Percentiles rank a stretch among this genome's conserved stretches.
Conservation (phyloP, 306 rosid genomes). For the Begonia loranthoides region DNA sequence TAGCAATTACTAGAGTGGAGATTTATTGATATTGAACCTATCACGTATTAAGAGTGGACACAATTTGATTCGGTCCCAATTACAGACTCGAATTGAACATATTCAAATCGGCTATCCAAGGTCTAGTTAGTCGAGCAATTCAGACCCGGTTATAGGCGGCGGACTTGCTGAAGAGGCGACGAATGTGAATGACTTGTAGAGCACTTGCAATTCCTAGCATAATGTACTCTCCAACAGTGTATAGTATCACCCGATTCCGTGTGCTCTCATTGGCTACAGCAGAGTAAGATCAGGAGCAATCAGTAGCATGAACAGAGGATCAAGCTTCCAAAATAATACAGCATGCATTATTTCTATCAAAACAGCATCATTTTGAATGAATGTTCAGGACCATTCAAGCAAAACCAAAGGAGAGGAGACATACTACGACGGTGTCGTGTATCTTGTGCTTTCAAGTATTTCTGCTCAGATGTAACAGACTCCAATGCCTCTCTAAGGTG, state of each 20-base stretch:
- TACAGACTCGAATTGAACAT: too few relatives aligned
- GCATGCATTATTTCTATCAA: too few relatives aligned
- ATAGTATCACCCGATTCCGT: conserved; percentile 58
- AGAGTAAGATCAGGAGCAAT: neutral
- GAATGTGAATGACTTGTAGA: conserved; percentile 69
- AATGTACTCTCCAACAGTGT: conserved; percentile 78
- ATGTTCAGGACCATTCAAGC: too few relatives aligned
- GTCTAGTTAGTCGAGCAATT: conserved; percentile 14
- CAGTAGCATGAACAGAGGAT: neutral
- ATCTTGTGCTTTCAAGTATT: conserved; percentile 90
- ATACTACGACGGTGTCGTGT: conserved; percentile 89
- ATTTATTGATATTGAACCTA: too few relatives aligned
- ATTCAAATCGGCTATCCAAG: too few relatives aligned
- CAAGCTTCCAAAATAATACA: too few relatives aligned
- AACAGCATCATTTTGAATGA: too few relatives aligned
- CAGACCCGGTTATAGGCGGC: conserved; percentile 89
- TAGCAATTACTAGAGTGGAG: too few relatives aligned
- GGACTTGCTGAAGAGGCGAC: conserved; percentile 88
- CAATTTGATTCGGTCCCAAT: too few relatives aligned
- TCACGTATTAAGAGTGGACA: too few relatives aligned
- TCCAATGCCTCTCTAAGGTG: conserved; percentile 94
- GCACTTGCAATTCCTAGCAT: conserved; percentile 54
- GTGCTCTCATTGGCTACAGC: conserved; percentile 89
- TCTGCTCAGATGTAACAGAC: conserved; percentile 88
- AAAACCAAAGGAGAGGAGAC: conserved; percentile 20